A percentile compares a stretch with the other conserved stretches of the same genome.
Evolutionary conservation across 2,329 filamentous ascomycete species (phyloP).

Genomic region (Didymella sp.): DNA sequence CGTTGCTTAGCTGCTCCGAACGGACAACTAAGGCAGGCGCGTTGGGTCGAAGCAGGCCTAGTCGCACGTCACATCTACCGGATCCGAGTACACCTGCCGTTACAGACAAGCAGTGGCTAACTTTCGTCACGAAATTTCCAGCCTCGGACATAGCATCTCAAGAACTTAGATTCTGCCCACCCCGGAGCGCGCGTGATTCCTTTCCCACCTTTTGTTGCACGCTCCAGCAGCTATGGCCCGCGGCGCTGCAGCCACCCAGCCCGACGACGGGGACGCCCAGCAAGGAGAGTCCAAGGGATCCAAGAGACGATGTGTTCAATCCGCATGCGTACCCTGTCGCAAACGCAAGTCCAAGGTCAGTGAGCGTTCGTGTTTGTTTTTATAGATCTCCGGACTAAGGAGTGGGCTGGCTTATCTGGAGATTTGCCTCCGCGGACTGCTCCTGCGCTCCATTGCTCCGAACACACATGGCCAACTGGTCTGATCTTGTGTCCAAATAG

Average conservation of each 20-base stretch:
- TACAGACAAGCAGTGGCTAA: conserved; percentile 9
- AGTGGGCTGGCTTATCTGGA: conserved; percentile 21
- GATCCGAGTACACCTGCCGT: conserved; percentile 12
- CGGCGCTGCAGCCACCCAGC: conserved; percentile 31
- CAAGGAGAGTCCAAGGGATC: conserved; percentile 36
- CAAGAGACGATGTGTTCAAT: conserved; percentile 48
- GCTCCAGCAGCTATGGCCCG: conserved; percentile 37
- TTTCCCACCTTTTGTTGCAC: conserved; percentile 17
- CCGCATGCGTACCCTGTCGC: conserved; percentile 58
- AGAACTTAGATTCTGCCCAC: conserved; percentile 21
- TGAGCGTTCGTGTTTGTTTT: conserved; percentile 5
- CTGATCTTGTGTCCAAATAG: neutral
- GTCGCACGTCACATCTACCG: conserved; percentile 26
- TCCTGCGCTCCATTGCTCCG: neutral
- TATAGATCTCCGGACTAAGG: neutral
- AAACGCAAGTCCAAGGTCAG: conserved; percentile 59
- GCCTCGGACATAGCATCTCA: conserved; percentile 24
- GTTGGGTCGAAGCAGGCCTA: conserved; percentile 13
- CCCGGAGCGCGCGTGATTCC: conserved; percentile 26
- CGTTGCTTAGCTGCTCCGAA: conserved; percentile 8
- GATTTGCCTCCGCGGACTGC: conserved; percentile 32
- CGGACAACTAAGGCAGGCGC: conserved; percentile 13
- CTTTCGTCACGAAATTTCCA: conserved; percentile 7
- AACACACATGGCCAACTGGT: conserved; percentile 4
- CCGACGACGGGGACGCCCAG: conserved; percentile 29